Base-by-base conservation (phyloP, 495 filamentous ascomycete genomes). In the Massariosphaeria phaeospora region DNA sequence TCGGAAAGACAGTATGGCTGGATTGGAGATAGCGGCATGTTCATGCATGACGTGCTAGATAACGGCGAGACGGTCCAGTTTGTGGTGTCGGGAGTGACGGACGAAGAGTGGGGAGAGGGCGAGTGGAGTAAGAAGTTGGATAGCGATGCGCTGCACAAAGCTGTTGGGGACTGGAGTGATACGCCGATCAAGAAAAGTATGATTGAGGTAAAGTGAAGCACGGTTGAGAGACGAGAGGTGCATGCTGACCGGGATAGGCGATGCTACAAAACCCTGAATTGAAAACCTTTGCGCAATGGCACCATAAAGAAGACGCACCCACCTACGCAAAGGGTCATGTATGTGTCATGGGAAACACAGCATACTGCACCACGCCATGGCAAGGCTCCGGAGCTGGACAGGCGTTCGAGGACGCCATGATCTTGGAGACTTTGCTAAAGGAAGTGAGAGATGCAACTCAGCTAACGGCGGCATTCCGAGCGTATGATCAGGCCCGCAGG, bases 401-500 rank as follows among this genome's bases (percentile, higher is more conserved):
- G 40, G 64, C 60, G 5, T 57, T 68, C 33, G 66, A 69, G 53
- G 67, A 69, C 53, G 65, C 65, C 4, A 62, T 59, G 45, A 56
- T 69, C 18, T 44, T 69, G 29, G 55, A 52, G 17, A 57, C 57
- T 23, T 27, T 66, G 21, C 43, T 66, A 5, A 2, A n/a, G 17
- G 44, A 58, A 23, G 18, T 39, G 2, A 52, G 17, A 26, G 33
- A 23, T 1, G 3, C 44, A 30, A 24, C 26, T 21, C 31, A 66
- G 25, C 34, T 72, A 1, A 52, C 57, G 11, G 48, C 53, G 4
- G 69, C 70, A 13, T 70, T 72, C 44, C 17, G 49, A 31, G 63
- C 52, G 3, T 73, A 70, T 41, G 69, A 70, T 47, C 23, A 53
- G 11, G 58, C 68, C 4, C 62, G 67, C 33, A 51, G 61, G 23